These are phyloP conservation scores for Nowakowskiella sp. DNA, from an alignment of 192 early-diverging fungal genomes.

Conservation along the genomic window DNA sequence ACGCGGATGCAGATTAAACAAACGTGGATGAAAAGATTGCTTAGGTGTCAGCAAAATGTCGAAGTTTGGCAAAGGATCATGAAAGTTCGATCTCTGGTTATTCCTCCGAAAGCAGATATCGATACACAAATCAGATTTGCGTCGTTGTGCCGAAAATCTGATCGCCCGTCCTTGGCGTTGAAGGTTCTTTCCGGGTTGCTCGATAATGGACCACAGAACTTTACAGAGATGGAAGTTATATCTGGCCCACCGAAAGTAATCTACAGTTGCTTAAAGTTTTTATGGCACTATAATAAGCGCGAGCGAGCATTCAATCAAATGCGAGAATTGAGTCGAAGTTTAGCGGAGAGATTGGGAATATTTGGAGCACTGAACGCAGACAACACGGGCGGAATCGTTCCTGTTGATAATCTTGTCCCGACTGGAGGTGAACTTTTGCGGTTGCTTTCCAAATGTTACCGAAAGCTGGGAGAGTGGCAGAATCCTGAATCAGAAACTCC, in stretches of 20 bases:
- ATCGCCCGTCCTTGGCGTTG: constrained; percentile 67
- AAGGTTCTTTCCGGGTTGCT: constrained; percentile 70
- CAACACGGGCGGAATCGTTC: constrained; percentile 24
- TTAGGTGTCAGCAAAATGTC: constrained; percentile 77
- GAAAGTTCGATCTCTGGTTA: constrained; percentile 77
- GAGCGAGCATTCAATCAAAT: constrained; percentile 67
- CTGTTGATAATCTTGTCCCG: constrained; percentile 37
- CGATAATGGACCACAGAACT: constrained; percentile 46
- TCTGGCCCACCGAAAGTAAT: constrained; percentile 58
- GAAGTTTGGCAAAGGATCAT: constrained; percentile 93
- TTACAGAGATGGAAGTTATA: constrained; percentile 24
- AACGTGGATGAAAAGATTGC: constrained; percentile 72
- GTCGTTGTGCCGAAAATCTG: constrained; percentile 86
- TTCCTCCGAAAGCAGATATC: constrained; percentile 85
- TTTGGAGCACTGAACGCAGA: constrained; percentile 19
- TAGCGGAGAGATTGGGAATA: constrained; percentile 55
- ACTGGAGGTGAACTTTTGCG: too few relatives aligned
- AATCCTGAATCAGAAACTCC: constrained; percentile 46
- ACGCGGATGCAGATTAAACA: constrained; percentile 68
- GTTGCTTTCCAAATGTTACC: constrained; percentile 75
- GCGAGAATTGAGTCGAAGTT: constrained; percentile 64
- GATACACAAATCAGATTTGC: constrained; percentile 96
- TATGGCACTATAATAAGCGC: constrained; percentile 67
- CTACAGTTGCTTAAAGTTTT: constrained; percentile 86
- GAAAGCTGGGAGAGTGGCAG: constrained; percentile 95